Percentiles rank a stretch among this genome's conserved stretches.
Evolutionary conservation across 2,329 filamentous ascomycete genomes (phyloP).

Genomic region (Hypoxylon sp.): DNA sequence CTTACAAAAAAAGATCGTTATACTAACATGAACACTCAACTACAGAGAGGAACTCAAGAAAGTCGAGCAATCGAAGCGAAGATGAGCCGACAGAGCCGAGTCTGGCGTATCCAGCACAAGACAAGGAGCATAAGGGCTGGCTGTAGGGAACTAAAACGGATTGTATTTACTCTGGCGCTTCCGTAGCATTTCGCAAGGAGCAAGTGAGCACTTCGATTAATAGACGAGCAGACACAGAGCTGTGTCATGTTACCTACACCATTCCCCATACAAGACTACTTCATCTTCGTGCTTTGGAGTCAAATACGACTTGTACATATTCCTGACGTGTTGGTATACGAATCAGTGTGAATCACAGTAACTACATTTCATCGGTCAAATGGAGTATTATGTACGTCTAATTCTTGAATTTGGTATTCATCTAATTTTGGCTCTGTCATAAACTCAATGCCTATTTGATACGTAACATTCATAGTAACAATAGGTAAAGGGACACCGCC

Average conservation of each 20-base stretch:
- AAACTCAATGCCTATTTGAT: slow-evolving; percentile 17
- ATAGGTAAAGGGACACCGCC: slow-evolving; percentile 21
- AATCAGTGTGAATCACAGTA: neutral
- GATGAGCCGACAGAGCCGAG: slow-evolving; percentile 57
- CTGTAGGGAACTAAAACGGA: slow-evolving; percentile 2
- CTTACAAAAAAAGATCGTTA: neutral
- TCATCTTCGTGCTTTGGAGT: neutral
- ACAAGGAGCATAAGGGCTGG: neutral
- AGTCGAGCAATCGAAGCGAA: slow-evolving; percentile 82
- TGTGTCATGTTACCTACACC: neutral
- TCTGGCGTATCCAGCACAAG: slow-evolving; percentile 1
- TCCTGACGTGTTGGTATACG: too few species aligned
- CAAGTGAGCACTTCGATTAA: slow-evolving; percentile 24
- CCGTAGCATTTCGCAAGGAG: neutral
- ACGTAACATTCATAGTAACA: slow-evolving; percentile 24
- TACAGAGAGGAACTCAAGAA: slow-evolving; percentile 92
- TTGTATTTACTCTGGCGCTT: slow-evolving; percentile 29
- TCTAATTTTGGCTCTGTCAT: slow-evolving; percentile 35
- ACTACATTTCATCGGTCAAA: neutral
- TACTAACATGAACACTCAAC: slow-evolving; percentile 18
- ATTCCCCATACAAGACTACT: neutral
- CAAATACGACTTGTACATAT: neutral
- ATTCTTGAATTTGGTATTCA: slow-evolving; percentile 25
- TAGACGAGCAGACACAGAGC: slow-evolving; percentile 11
- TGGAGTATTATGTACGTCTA: neutral